These are phyloP conservation scores for Tulasnella sp. DNA, from an alignment of 768 basidiomycete genomes.

Conservation along the genomic window DNA sequence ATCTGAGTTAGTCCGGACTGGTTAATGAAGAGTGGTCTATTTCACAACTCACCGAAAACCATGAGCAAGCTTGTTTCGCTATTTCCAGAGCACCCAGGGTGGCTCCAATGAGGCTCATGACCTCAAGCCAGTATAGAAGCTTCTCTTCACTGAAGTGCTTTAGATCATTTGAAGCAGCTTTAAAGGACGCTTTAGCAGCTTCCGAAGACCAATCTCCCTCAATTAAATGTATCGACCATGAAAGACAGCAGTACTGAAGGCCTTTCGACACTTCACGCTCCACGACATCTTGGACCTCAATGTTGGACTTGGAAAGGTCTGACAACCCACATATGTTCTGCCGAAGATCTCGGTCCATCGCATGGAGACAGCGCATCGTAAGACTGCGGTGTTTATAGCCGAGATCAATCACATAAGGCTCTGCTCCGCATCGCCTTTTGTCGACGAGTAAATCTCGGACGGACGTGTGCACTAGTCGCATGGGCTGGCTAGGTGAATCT, in stretches of 20 bases:
- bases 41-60: neutral
- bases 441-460: neutral
- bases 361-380: neutral
- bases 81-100: neutral
- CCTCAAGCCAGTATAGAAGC: neutral
- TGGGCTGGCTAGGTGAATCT: neutral
- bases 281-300: neutral
- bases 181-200: neutral
- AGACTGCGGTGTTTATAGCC: neutral
- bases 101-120: neutral
- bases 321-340: neutral
- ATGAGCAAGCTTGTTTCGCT: neutral
- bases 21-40: neutral
- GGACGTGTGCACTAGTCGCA: neutral
- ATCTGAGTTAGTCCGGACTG: too few species aligned
- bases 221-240: neutral
- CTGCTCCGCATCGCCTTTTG: neutral
- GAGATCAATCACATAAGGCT: neutral
- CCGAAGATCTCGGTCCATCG: neutral
- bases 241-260: neutral
- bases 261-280: neutral
- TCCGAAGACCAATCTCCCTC: neutral
- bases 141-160: neutral
- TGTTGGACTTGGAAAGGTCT: neutral
- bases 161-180: neutral